Evolutionary conservation across 768 basidiomycete species (phyloP), one percentile per base, ranked within the genome.

Genomic region (Mycena capillaripes): DNA sequence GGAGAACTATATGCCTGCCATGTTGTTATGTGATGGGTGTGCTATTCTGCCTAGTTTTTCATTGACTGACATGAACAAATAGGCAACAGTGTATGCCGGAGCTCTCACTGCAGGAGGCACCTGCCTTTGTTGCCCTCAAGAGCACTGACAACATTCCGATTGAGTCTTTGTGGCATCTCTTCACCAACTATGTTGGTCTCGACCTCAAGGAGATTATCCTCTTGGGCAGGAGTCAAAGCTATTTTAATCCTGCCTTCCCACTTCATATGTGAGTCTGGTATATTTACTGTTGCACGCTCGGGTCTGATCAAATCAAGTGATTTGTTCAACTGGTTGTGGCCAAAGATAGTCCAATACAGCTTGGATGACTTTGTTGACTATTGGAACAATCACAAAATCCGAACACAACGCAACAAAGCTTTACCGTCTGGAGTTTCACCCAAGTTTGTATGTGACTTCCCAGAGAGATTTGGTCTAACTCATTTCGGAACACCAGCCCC

Each of bases 271-370:
- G 29, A 8, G 62, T 61, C 23, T 27, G 17, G n/a, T 30, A 25
- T 55, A 17, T 36, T 38, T 42, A 34, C 16, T 25, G n/a, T n/a
- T n/a, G 19, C 9, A 16, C n/a, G n/a, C n/a, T 21, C 46, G 11
- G 30, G 19, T 21, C 58, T 36, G 7, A 30, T 32, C 62, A 32
- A 36, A 36, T 36, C 40, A 76, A 57, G 77, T 27, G 25, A 74
- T 23, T 44, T 79, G 1, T 79, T 79, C 55, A 56, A 77, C 14
- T 81, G 78, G 78, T 66, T 81, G 3, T 81, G 80, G 80, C 75
- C 74, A 3, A 71, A 67, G 23, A 72, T 81, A n/a, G 48, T 79
- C 23, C 77, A 80, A 44, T 21, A 29, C 2, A 36, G 34, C 10
- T 50, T 78, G n/a, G 70, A 80, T 64, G 62, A 73, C 21, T 80